These are phyloP conservation scores for Eucalyptus camaldulensis DNA, from an alignment of 345 rosid species.

Conservation along the genomic window DNA sequence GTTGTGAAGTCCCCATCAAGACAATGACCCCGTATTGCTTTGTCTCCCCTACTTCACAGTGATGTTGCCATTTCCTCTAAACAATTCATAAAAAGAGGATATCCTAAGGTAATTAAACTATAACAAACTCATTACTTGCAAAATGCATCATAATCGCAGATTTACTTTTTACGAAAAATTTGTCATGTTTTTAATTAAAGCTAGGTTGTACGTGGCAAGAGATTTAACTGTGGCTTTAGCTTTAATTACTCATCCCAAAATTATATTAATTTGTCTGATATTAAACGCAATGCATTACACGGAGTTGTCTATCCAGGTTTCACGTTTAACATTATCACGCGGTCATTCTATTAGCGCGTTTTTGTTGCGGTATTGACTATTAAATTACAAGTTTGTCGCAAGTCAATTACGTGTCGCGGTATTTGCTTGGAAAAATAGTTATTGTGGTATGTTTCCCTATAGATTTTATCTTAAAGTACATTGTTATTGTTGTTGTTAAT, in stretches of 20 bases:
- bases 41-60: not conserved
- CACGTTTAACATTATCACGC: not conserved
- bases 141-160: not conserved
- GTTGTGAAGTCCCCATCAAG: not conserved
- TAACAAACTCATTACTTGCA: not conserved
- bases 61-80: not conserved
- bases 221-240: not conserved
- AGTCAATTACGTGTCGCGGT: not conserved
- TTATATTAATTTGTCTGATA: not conserved
- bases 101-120: not conserved
- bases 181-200: not conserved
- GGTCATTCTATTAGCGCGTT: not conserved
- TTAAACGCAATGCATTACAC: not conserved
- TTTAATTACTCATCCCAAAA: not conserved
- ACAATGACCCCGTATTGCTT: not conserved
- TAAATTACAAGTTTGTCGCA: not conserved
- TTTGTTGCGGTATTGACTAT: not conserved
- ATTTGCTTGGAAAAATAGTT: not conserved
- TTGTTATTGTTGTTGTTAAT: not conserved
- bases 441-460: not conserved
- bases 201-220: not conserved
- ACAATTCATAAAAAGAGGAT: not conserved
- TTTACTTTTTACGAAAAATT: not conserved
- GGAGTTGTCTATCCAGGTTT: not conserved
- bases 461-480: not conserved